Percentiles rank a stretch among this genome's conserved stretches.
These are phyloP conservation scores for Cryptomeria japonica DNA, from an alignment of 75 land plant genomes.

Conservation along the genomic window DNA sequence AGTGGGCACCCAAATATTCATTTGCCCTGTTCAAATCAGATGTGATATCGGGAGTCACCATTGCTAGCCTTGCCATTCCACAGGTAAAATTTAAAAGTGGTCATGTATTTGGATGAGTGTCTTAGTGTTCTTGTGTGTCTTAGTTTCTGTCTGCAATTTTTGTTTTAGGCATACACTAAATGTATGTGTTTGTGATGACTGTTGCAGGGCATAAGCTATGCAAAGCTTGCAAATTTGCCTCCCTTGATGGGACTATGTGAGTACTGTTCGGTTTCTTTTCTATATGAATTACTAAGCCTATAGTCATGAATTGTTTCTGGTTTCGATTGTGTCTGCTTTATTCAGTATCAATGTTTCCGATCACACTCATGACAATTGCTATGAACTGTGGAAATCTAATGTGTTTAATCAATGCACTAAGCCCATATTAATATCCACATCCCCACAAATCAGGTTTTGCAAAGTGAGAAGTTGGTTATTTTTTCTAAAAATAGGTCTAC, in stretches of 20 bases:
- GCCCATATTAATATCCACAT: neutral
- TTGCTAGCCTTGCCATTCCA: slow-evolving; percentile 76
- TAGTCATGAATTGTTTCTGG: too few species aligned
- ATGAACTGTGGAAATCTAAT: too few species aligned
- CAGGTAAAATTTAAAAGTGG: slow-evolving; percentile 10
- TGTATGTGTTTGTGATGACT: neutral
- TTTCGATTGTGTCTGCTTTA: too few species aligned
- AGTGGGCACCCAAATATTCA: slow-evolving; percentile 54
- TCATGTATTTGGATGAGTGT: neutral
- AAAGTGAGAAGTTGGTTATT: neutral
- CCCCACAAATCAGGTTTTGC: neutral
- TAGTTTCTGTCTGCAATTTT: neutral
- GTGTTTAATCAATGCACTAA: too few species aligned
- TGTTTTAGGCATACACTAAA: neutral
- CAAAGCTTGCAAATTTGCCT: slow-evolving; percentile 79
- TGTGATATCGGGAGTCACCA: slow-evolving; percentile 59
- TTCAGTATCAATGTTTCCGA: too few species aligned
- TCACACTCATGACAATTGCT: too few species aligned
- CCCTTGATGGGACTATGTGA: slow-evolving; percentile 84
- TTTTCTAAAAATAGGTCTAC: neutral
- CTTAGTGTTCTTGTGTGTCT: neutral
- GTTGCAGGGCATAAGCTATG: slow-evolving; percentile 85
- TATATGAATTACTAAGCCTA: too few species aligned
- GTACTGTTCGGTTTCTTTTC: slow-evolving; percentile 8
- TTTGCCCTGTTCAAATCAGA: slow-evolving; percentile 37